Evolutionary conservation across 129 eudicot species (phyloP).

Genomic region (Scalesia atractyloides): DNA sequence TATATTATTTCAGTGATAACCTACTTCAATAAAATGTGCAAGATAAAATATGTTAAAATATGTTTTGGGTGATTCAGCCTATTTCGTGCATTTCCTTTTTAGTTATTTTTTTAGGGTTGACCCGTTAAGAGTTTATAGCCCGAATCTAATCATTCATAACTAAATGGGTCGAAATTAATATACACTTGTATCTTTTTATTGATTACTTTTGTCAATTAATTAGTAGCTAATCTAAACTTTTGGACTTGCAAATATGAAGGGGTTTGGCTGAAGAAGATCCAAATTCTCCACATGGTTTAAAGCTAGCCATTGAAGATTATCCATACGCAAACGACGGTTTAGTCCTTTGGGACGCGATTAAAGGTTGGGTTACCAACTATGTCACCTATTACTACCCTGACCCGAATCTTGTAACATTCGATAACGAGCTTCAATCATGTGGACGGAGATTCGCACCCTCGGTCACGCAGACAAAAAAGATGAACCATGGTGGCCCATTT

Average conservation of each 20-base stretch:
- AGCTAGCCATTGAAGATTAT: conserved; percentile 75
- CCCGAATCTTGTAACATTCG: conserved; percentile 37
- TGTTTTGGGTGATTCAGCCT: too few species aligned
- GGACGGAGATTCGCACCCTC: conserved; percentile 67
- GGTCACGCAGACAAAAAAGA: conserved; percentile 90
- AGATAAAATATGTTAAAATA: too few species aligned
- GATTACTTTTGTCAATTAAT: neutral
- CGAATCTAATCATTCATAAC: too few species aligned
- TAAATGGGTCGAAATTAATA: too few species aligned
- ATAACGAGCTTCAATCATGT: conserved; percentile 78
- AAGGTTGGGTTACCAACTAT: conserved; percentile 74
- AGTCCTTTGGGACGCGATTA: conserved; percentile 67
- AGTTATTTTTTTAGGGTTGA: too few species aligned
- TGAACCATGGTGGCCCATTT: conserved; percentile 90
- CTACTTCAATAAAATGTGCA: too few species aligned
- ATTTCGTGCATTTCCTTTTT: too few species aligned
- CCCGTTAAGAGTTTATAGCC: too few species aligned
- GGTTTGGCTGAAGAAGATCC: conserved; percentile 90
- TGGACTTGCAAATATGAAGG: conserved; percentile 26
- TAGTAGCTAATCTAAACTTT: neutral
- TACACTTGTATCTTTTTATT: too few species aligned
- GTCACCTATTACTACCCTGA: conserved; percentile 64
- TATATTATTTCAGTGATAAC: too few species aligned
- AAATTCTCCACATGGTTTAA: conserved; percentile 74
- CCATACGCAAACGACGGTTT: conserved; percentile 87